A percentile compares a stretch with the other conserved stretches of the same genome.
Evolutionary conservation across 2,329 filamentous ascomycete species (phyloP).

Genomic region (Uncinocarpus reesii): DNA sequence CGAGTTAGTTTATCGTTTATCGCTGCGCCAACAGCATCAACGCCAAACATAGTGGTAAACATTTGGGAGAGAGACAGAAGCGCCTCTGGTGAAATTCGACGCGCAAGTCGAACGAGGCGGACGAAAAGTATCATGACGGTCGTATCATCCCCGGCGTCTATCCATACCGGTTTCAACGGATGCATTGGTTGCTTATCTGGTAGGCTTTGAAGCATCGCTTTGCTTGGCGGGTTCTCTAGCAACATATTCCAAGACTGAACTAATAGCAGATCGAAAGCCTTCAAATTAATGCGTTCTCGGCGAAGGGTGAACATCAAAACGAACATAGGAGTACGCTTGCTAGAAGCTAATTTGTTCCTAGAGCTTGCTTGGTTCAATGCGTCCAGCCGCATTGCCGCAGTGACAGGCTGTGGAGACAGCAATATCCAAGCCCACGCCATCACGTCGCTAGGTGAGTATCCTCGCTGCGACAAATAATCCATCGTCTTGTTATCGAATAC

Average conservation of each 20-base stretch:
- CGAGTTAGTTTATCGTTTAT: conserved; percentile 18
- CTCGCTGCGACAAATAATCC: conserved; percentile 24
- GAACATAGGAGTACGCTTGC: conserved; percentile 35
- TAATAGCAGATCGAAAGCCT: conserved; percentile 37
- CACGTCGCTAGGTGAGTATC: conserved; percentile 33
- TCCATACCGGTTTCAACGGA: conserved; percentile 12
- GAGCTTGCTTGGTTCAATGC: conserved; percentile 22
- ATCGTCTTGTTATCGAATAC: conserved; percentile 27
- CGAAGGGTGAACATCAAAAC: conserved; percentile 41
- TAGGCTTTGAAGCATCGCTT: neutral
- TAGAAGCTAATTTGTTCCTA: conserved; percentile 1
- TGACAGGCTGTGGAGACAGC: conserved; percentile 27
- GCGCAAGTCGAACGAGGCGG: conserved; percentile 43
- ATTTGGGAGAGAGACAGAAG: conserved; percentile 35
- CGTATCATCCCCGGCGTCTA: conserved; percentile 20
- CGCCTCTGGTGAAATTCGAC: conserved; percentile 40
- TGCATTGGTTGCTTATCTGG: neutral
- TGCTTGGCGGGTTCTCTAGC: neutral
- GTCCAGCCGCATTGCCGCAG: conserved; percentile 31
- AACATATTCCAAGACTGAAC: conserved; percentile 27
- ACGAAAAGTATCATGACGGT: conserved; percentile 35
- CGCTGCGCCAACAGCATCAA: conserved; percentile 11
- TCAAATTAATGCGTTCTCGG: conserved; percentile 32
- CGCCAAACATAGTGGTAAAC: conserved; percentile 28
- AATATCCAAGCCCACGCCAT: conserved; percentile 41